Base-by-base conservation (phyloP, 176 grass and related monocot species). In the Neostapfia colusana region DNA sequence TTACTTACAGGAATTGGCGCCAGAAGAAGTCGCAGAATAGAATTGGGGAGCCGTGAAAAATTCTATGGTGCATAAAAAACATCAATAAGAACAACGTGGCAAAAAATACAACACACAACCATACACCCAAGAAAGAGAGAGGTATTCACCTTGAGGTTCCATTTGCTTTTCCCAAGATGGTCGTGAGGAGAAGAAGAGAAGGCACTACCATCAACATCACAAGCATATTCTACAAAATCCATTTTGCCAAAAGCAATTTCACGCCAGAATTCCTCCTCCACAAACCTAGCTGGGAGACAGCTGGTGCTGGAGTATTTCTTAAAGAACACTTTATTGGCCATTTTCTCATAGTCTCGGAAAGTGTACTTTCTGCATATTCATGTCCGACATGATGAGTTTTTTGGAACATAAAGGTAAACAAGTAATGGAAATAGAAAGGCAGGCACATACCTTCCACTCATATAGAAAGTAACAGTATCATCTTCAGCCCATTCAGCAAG, bases 261-360 rank as follows among this genome's bases (percentile, higher is more conserved):
- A 38, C 80, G 96, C 96, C 96, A 99, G 74, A 99, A 99, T 69
- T 92, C 92, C 77, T 99, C 96, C 87, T 99, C 96, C 60, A 99
- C 24, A 5, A 83, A 99, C 70, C 81, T 92, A 78, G 82, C 77
- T 40, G 96, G 87, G 34, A 99, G 89, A 48, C 84, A 95, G 11
- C 96, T 77, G 31, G 89, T 41, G 83, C 96, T 95, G 63, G 85
- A 99, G 72, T 92, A 99, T 82, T 89, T 95, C 80, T 89, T 88
- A 64, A 81, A 79, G 67, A 95, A 95, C 85, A 88, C 92, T 61
- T 92, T 99, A 87, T 92, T 95, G 26, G 92, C 96, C 90, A 92
- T 95, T 79, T 86, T 99, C 72, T 99, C 96, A 38, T 92, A 99
- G 40, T 99, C 96, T 39, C 96, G 80, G 67, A 99, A 99, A 74